phyloP scores from a whole-genome alignment of 768 basidiomycete genomes.

The Albatrellus ellisii region DNA sequence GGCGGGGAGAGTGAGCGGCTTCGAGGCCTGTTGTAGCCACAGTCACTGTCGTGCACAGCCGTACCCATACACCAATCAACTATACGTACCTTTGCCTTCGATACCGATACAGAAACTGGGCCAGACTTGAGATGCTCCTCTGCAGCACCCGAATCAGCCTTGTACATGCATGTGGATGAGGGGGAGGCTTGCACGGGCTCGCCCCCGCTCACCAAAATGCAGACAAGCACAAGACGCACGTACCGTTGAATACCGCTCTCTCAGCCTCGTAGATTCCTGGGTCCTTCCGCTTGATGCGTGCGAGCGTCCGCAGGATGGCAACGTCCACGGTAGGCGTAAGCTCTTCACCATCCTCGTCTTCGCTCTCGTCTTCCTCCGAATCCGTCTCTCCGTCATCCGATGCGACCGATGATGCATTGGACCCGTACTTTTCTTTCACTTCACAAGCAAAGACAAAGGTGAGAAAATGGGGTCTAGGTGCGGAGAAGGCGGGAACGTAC shows the following conservation, averaged over 20 bases:
- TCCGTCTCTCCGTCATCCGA: conserved; percentile 30
- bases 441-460: conserved; percentile 5
- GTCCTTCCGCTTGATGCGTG: conserved; percentile 69
- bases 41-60: background rate
- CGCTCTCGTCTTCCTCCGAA: conserved; percentile 68
- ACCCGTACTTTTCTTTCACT: conserved; percentile 87
- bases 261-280: conserved; percentile 70
- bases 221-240: conserved; percentile 4
- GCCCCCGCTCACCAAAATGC: background rate
- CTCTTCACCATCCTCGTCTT: conserved; percentile 92
- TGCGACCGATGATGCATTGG: conserved; percentile 45
- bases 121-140: conserved; percentile 53
- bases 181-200: background rate
- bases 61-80: background rate
- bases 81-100: conserved; percentile 27
- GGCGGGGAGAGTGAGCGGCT: conserved; percentile 66
- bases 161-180: background rate
- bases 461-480: background rate
- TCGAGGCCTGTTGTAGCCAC: conserved; percentile 29
- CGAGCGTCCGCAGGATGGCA: conserved; percentile 85
- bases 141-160: conserved; percentile 16
- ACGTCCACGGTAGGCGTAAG: conserved; percentile 89
- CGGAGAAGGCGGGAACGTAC: conserved; percentile 28
- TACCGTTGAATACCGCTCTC: conserved; percentile 72
- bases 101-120: conserved; percentile 17